Percentiles rank a stretch among this genome's conserved stretches.
These are phyloP conservation scores for Fusarium algeriense DNA, from an alignment of 2,329 filamentous ascomycete species.

Conservation along the genomic window DNA sequence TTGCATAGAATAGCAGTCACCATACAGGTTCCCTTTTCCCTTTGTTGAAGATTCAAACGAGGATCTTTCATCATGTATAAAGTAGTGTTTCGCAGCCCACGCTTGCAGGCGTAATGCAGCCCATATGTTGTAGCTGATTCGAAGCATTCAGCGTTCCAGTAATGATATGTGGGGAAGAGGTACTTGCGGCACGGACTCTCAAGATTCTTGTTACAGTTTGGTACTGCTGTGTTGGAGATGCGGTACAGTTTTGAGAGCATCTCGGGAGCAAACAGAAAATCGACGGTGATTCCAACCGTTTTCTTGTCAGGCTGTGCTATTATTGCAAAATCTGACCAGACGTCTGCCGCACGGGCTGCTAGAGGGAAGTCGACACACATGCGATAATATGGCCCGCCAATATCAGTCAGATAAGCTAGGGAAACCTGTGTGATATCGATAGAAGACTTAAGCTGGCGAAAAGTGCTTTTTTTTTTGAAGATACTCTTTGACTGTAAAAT, in stretches of 20 bases:
- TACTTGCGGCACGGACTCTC: too few species aligned
- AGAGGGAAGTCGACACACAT: not conserved
- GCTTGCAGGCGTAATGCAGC: not conserved
- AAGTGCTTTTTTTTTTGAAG: not conserved
- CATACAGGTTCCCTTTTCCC: not conserved
- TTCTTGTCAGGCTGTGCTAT: not conserved
- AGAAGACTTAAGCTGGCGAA: not conserved
- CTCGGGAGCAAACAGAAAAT: not conserved
- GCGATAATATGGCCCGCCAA: not conserved
- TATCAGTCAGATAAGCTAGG: not conserved
- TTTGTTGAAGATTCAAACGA: not conserved
- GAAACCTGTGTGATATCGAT: accelerated
- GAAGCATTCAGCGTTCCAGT: too few species aligned
- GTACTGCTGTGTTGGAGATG: too few species aligned
- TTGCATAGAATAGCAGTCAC: not conserved
- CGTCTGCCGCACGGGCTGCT: not conserved
- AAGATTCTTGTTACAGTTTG: too few species aligned
- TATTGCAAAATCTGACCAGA: not conserved
- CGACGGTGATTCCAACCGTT: not conserved
- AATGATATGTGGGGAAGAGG: too few species aligned
- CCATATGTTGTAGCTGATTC: too few species aligned
- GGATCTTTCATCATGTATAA: not conserved
- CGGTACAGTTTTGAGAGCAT: not conserved
- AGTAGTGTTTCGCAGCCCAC: not conserved
- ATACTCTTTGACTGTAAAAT: slow-evolving; percentile 45